Conservation (phyloP, 306 rosid species). For the Cucumis cinereus region DNA sequence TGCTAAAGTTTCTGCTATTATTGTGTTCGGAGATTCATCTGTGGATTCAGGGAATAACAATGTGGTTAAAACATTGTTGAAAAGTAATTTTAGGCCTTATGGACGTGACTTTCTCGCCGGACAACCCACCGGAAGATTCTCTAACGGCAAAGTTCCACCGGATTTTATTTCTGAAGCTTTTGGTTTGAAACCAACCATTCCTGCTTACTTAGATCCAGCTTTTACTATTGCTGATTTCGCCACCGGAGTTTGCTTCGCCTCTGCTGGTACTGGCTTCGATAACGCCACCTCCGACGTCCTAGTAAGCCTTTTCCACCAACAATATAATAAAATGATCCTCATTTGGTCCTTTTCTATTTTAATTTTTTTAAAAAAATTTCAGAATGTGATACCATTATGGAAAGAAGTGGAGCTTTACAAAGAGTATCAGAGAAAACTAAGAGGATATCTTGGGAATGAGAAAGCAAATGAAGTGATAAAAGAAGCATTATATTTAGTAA, state of each 20-base stretch:
- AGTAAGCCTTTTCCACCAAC: conserved; percentile 5
- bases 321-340: neutral
- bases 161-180: conserved; percentile 29
- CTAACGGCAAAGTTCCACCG: conserved; percentile 32
- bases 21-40: conserved; percentile 42
- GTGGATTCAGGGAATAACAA: conserved; percentile 47
- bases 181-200: conserved; percentile 27
- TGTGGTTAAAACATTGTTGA: conserved; percentile 15
- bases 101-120: conserved; percentile 35
- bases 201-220: conserved; percentile 36
- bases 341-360: no score
- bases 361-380: neutral
- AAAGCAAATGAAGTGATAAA: conserved; percentile 26
- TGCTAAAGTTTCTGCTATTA: conserved; percentile 27
- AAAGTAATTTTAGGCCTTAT: conserved; percentile 37
- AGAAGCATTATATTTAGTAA: conserved; percentile 40
- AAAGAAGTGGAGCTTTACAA: conserved; percentile 55
- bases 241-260: conserved; percentile 45
- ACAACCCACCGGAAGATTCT: conserved; percentile 33
- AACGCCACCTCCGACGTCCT: conserved; percentile 33
- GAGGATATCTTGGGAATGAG: conserved; percentile 31
- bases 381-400: conserved; percentile 80
- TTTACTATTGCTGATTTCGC: conserved; percentile 30
- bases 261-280: conserved; percentile 50
- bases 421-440: conserved; percentile 43